phyloP scores from a whole-genome alignment of 2,329 filamentous ascomycete species.

The Chaetothyriales sp. region DNA sequence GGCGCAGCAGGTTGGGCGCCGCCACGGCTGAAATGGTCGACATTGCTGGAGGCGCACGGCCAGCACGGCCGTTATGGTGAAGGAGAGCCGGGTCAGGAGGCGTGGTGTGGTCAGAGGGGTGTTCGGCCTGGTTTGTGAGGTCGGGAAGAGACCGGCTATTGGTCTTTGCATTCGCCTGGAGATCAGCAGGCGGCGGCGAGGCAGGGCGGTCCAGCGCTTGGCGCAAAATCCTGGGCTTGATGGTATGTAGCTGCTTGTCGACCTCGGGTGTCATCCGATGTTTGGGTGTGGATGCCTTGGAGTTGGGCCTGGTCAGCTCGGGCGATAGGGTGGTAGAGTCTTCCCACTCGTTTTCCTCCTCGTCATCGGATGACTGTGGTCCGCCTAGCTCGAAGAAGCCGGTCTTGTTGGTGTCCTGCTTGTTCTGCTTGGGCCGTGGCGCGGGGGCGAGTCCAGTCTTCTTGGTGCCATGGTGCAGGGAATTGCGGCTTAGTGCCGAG shows the following conservation, averaged over 20 bases:
- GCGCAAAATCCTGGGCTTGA: neutral
- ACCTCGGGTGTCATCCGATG: constrained; percentile 11
- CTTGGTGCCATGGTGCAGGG: constrained; percentile 23
- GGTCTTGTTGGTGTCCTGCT: constrained; percentile 25
- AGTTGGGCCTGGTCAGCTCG: constrained; percentile 32
- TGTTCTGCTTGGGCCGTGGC: constrained; percentile 20
- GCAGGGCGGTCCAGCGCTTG: neutral
- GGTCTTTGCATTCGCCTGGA: neutral
- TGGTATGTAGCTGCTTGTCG: constrained; percentile 1
- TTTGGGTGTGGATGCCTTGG: constrained; percentile 17
- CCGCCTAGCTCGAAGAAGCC: constrained; percentile 33
- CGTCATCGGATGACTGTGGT: constrained; percentile 24
- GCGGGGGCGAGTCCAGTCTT: constrained; percentile 23
- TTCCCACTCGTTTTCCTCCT: constrained; percentile 32
- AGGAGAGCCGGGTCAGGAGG: constrained; percentile 12
- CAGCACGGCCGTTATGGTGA: constrained; percentile 23
- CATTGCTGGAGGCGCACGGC: constrained; percentile 33
- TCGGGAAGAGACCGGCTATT: constrained; percentile 13
- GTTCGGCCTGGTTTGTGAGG: constrained; percentile 4
- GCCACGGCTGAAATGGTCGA: constrained; percentile 33
- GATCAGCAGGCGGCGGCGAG: neutral
- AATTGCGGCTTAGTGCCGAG: constrained; percentile 25
- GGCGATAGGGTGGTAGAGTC: constrained; percentile 33
- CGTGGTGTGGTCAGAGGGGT: constrained; percentile 6
- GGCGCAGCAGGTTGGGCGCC: constrained; percentile 20